Percentiles rank a stretch among this genome's conserved stretches.
These are phyloP conservation scores for Symbiodinium pilosum DNA, from an alignment of 73 alveolate genomes.

Conservation along the genomic window DNA sequence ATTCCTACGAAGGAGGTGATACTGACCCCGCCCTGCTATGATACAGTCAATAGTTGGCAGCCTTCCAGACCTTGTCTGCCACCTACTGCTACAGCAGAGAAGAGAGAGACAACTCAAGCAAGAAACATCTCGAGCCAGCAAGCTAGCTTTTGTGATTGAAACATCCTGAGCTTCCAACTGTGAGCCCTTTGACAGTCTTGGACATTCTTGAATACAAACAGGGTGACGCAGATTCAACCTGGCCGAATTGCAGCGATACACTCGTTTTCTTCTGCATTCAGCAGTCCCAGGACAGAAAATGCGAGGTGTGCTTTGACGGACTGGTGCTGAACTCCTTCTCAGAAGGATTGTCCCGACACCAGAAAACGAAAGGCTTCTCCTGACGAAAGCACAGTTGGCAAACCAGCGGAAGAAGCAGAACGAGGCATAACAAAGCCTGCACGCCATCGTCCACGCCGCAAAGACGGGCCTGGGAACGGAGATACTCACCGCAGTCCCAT, in stretches of 20 bases:
- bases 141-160: too few relatives aligned
- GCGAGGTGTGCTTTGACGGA: neutral
- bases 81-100: too few relatives aligned
- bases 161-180: constrained; percentile 22
- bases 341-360: constrained; percentile 76
- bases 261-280: too few relatives aligned
- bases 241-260: neutral
- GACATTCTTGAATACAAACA: constrained; percentile 63
- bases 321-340: constrained; percentile 27
- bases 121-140: too few relatives aligned
- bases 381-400: neutral
- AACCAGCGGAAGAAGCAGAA: neutral
- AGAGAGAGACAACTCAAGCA: too few relatives aligned
- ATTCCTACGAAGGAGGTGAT: too few relatives aligned
- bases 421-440: constrained; percentile 3
- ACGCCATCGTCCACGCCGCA: constrained; percentile 74
- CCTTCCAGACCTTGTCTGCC: too few relatives aligned
- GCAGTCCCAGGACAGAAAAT: neutral
- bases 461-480: constrained; percentile 28
- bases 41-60: too few relatives aligned
- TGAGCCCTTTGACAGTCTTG: constrained; percentile 2
- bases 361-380: constrained; percentile 52
- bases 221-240: constrained; percentile 70
- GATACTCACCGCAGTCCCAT: too few relatives aligned
- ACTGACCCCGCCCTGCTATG: too few relatives aligned